Evolutionary conservation across 805 yeast genomes (phyloP), one percentile per base, ranked within the genome.

Genomic region (Candida sanyiensis): DNA sequence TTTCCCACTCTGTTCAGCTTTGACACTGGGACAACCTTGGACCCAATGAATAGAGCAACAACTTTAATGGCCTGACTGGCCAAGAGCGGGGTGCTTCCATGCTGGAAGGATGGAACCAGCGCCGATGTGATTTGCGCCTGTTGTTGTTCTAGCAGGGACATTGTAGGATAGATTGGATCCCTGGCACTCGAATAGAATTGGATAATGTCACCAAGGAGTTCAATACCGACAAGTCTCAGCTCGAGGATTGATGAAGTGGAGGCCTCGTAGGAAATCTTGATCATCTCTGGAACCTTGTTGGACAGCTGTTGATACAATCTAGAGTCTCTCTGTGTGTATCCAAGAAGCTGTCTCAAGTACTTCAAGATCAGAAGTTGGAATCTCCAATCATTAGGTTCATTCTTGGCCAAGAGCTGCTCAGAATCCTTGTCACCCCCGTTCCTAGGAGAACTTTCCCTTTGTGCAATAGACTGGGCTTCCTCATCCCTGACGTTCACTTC

Each of bases 61-160:
- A 88, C 83, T 28, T 75, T 74, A 25, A 90, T 73, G 0, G 96
- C 96, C 38, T 73, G 74, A 17, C 84, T 74, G 1, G 90, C 88
- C 1, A 87, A 71, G 26, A 73, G 72, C 1, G 94, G 76, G 10
- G 82, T 79, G 40, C 88, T 80, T 15, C 80, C 89, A 3, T 72
- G 65, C 24, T 72, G 72, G 61, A 93, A 90, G 9, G 95, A 86
- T 0, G 97, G 96, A 35, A 87, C 73, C 40, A 90, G 67, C 0
- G 97, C 95, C 42, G 95, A 81, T 8, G 85, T 80, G 8, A 93
- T 85, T 50, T 87, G 96, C 0, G 97, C 97, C 52, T 93, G 96
- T 52, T 84, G 95, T 59, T 89, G 97, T 48, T 85, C 95, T 30
- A 90, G 63, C 8, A 88, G 68, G 0, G 90, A 73, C 12, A 73